A percentile compares a stretch with the other conserved stretches of the same genome.
Evolutionary conservation across 1,139 yeast genomes (phyloP).

Genomic region (Debaryomyces robertsiae): DNA sequence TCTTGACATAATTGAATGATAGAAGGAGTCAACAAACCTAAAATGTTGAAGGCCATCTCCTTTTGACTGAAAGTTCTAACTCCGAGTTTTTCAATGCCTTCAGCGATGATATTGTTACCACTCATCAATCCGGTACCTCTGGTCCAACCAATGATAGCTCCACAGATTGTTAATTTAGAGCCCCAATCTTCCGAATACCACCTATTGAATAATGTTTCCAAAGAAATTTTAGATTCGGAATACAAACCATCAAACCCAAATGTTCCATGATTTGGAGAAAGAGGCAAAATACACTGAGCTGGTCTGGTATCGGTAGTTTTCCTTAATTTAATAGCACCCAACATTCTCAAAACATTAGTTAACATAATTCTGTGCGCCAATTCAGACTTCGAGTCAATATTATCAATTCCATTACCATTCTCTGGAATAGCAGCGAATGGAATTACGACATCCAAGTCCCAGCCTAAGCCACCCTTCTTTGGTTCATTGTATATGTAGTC

Average conservation of each 20-base stretch:
- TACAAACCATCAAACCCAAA: conserved; percentile 97
- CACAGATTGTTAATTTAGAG: conserved; percentile 90
- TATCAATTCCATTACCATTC: conserved; percentile 93
- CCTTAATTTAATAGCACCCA: conserved; percentile 86
- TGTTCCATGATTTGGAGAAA: conserved; percentile 98
- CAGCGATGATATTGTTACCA: conserved; percentile 95
- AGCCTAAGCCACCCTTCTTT: conserved; percentile 90
- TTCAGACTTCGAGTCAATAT: conserved; percentile 92
- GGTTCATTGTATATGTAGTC: conserved; percentile 80
- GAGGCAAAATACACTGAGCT: conserved; percentile 93
- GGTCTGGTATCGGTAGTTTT: conserved; percentile 94
- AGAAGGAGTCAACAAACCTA: conserved; percentile 90
- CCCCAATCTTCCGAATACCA: conserved; percentile 99
- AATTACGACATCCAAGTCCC: conserved; percentile 95
- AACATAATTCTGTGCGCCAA: conserved; percentile 98
- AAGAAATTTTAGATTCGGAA: conserved; percentile 93
- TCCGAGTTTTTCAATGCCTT: conserved; percentile 93
- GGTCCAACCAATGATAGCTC: conserved; percentile 99
- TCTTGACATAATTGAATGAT: conserved; percentile 87
- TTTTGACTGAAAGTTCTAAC: conserved; percentile 97
- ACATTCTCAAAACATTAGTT: conserved; percentile 87
- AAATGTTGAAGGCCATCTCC: conserved; percentile 98
- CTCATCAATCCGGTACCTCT: conserved; percentile 99
- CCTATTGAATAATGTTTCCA: conserved; percentile 96
- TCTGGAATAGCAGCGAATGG: conserved; percentile 99